These are phyloP conservation scores for Quercus glauca DNA, from an alignment of 306 rosid genomes.

Conservation along the genomic window DNA sequence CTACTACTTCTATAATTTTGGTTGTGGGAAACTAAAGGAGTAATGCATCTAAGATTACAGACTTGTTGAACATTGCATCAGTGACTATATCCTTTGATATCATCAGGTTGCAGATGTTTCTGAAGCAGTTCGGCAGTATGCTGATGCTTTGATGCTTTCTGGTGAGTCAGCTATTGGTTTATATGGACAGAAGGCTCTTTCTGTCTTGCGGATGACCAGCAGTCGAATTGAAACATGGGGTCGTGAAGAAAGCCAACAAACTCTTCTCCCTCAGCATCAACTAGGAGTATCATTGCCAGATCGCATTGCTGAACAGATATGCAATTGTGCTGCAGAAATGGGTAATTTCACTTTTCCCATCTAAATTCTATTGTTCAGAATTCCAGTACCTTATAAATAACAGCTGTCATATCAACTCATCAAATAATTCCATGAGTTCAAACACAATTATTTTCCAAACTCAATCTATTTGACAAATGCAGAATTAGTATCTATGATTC, in stretches of 20 bases:
- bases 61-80: background rate
- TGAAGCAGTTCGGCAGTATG: constrained; percentile 80
- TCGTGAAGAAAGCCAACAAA: constrained; percentile 59
- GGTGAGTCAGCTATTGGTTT: constrained; percentile 91
- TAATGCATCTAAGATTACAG: background rate
- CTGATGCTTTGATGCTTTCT: constrained; percentile 86
- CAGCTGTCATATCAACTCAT: background rate
- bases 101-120: constrained; percentile 90
- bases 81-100: constrained; percentile 19
- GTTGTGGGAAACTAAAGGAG: background rate
- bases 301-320: constrained; percentile 74
- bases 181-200: constrained; percentile 70
- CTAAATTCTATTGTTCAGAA: background rate
- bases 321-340: constrained; percentile 75
- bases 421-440: background rate
- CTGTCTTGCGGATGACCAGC: constrained; percentile 72
- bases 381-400: background rate
- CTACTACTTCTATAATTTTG: background rate
- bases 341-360: constrained; percentile 40
- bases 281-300: constrained; percentile 68
- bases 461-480: too few relatives aligned
- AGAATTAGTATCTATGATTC: too few relatives aligned
- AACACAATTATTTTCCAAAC: background rate
- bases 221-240: constrained; percentile 74
- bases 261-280: constrained; percentile 41